Conservation (phyloP, 495 filamentous ascomycete species). For the Bryoglossum gracile region DNA sequence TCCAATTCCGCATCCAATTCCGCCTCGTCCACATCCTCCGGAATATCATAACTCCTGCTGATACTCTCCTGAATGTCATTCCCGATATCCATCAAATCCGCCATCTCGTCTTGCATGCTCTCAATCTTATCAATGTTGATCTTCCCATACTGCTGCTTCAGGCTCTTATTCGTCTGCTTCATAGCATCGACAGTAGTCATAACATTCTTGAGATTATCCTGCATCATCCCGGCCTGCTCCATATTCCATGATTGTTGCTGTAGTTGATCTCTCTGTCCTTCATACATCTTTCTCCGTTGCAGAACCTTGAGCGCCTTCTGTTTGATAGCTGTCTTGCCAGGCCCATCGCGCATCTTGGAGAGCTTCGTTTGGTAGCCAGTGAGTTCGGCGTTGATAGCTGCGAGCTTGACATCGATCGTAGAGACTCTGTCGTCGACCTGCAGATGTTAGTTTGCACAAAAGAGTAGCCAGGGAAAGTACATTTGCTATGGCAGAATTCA, state of each 20-base stretch:
- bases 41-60: constrained; percentile 86
- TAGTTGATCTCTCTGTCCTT: constrained; percentile 88
- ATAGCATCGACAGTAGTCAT: constrained; percentile 98
- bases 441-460: constrained; percentile 13
- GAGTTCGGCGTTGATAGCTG: constrained; percentile 86
- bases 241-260: constrained; percentile 97
- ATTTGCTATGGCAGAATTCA: constrained; percentile 78
- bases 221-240: constrained; percentile 99
- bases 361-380: constrained; percentile 81
- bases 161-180: constrained; percentile 89
- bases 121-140: constrained; percentile 97
- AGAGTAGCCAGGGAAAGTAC: constrained; percentile 35
- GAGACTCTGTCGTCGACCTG: constrained; percentile 79
- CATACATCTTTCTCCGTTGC: constrained; percentile 94
- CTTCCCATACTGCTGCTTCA: constrained; percentile 94
- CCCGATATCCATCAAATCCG: constrained; percentile 92
- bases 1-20: constrained; percentile 96
- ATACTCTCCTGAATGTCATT: constrained; percentile 99
- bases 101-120: constrained; percentile 98
- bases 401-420: constrained; percentile 90
- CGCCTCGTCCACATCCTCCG: constrained; percentile 96
- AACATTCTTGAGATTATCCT: constrained; percentile 96
- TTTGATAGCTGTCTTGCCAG: constrained; percentile 86
- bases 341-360: constrained; percentile 90
- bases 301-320: constrained; percentile 94